Evolutionary conservation across 345 rosid species (phyloP), one percentile per base, ranked within the genome.

Genomic region (Bretschneidera sinensis): DNA sequence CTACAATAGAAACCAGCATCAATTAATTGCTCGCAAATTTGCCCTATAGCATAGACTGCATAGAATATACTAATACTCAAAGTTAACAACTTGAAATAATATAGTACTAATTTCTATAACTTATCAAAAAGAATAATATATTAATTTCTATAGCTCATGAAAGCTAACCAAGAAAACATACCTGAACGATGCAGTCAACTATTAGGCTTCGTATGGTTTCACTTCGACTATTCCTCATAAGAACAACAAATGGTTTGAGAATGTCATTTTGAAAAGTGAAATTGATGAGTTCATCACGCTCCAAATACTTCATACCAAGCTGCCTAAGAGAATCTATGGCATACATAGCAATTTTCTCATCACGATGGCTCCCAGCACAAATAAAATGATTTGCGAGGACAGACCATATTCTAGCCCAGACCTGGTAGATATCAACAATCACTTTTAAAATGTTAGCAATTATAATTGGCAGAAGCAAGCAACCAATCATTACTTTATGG

Each of bases 231-330:
- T 83, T 90, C 73, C 95, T 83, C 88, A 90, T 85, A 64, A 90
- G 85, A 62, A 90, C 81, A 66, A 90, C 97, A 59, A 90, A 90
- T n/a, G 97, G 97, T 66, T 90, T 90, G 68, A 90, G 89, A 72
- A 90, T 90, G 83, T 90, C 97, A 76, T 90, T 90, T 74, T 90
- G 97, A 73, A 87, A 90, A 63, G 91, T 85, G 81, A 90, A 90
- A 81, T 85, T 87, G 67, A 95, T 71, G 55, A 90, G 92, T 67
- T 90, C 97, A 52, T 88, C 87, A 33, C 95, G 90, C 69, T 87
- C 97, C 81, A 90, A 68, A 68, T 90, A 90, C 73, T 90, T 90
- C 92, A 90, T 82, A 21, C 92, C 87, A 52, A 90, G 95, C 85
- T 90, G 97, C 77, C 95, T 79, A 24, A 90, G 83, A 70, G 97